Percentiles rank a stretch among this genome's conserved stretches.
Conservation (phyloP, 495 filamentous ascomycete species). For the Aspergillus leporis region DNA sequence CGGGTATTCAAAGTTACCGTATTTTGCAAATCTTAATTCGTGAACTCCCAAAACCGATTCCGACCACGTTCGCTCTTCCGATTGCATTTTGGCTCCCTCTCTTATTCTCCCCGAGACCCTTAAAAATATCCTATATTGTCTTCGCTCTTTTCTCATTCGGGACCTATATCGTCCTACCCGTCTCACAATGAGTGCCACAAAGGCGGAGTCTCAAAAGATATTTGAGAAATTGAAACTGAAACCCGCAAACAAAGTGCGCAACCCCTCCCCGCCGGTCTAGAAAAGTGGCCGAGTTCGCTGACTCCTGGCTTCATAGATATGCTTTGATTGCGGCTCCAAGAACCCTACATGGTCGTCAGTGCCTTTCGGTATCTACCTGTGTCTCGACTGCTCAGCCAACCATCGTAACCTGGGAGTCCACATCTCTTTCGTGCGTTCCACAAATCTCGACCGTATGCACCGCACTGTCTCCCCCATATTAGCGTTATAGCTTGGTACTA, state of each 20-base stretch:
- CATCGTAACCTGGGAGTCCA: conserved; percentile 91
- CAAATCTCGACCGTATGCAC: conserved; percentile 92
- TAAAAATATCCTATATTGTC: background rate
- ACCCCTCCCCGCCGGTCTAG: conserved; percentile 25
- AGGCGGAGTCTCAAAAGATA: conserved; percentile 93
- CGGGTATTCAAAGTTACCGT: background rate
- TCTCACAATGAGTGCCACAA: conserved; percentile 78
- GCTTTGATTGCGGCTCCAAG: conserved; percentile 95
- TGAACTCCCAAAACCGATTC: conserved; percentile 17
- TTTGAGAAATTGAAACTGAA: conserved; percentile 97
- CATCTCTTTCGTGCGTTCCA: conserved; percentile 97
- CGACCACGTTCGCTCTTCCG: conserved; percentile 38
- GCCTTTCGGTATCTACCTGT: conserved; percentile 95
- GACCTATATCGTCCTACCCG: background rate
- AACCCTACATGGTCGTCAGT: conserved; percentile 99
- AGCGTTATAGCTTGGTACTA: conserved; percentile 15
- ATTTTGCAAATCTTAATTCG: conserved; percentile 16
- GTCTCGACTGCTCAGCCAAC: conserved; percentile 92
- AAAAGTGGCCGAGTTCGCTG: conserved; percentile 19
- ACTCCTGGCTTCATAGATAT: conserved; percentile 59
- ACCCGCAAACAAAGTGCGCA: conserved; percentile 82
- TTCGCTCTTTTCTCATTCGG: conserved; percentile 1
- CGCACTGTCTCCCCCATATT: background rate
- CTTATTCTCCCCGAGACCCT: conserved; percentile 16
- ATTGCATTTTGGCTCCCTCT: conserved; percentile 24